Percentiles rank a stretch among this genome's conserved stretches.
Evolutionary conservation across 306 rosid genomes (phyloP).

Genomic region (Vigna trinervia): DNA sequence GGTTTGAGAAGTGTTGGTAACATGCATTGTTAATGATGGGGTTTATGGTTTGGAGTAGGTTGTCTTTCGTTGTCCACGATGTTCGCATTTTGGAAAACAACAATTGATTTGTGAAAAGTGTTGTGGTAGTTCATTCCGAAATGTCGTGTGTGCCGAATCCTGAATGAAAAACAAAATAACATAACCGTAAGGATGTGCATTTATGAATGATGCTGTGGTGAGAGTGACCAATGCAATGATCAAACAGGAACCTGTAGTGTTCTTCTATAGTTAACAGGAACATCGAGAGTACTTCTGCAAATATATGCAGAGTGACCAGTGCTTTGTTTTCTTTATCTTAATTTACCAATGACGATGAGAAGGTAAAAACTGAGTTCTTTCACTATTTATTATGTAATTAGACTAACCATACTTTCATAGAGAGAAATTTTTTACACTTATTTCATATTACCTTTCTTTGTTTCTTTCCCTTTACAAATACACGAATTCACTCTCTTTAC

Average conservation of each 20-base stretch:
- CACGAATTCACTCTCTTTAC: no score
- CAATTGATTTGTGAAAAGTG: slow-evolving; percentile 19
- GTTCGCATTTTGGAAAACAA: slow-evolving; percentile 41
- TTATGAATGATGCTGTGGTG: neutral
- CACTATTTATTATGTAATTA: neutral
- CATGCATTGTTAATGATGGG: slow-evolving; percentile 57
- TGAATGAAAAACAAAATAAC: slow-evolving; percentile 33
- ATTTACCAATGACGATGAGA: neutral
- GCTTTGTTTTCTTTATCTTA: neutral
- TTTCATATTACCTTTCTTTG: no score
- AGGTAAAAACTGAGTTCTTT: neutral
- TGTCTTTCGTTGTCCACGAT: slow-evolving; percentile 53
- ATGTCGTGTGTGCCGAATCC: slow-evolving; percentile 31
- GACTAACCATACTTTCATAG: no score
- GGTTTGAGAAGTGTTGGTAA: slow-evolving; percentile 42
- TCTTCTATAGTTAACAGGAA: neutral
- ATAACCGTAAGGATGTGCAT: slow-evolving; percentile 30
- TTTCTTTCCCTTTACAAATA: no score
- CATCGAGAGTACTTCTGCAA: neutral
- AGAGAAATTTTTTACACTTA: no score
- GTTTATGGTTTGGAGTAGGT: slow-evolving; percentile 59
- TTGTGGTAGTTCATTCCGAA: slow-evolving; percentile 11
- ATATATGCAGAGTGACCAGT: neutral
- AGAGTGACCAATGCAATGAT: neutral
- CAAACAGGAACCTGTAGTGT: neutral